Evolutionary conservation across 2,329 filamentous ascomycete genomes (phyloP).

Genomic region (Herpotrichia juniperi): DNA sequence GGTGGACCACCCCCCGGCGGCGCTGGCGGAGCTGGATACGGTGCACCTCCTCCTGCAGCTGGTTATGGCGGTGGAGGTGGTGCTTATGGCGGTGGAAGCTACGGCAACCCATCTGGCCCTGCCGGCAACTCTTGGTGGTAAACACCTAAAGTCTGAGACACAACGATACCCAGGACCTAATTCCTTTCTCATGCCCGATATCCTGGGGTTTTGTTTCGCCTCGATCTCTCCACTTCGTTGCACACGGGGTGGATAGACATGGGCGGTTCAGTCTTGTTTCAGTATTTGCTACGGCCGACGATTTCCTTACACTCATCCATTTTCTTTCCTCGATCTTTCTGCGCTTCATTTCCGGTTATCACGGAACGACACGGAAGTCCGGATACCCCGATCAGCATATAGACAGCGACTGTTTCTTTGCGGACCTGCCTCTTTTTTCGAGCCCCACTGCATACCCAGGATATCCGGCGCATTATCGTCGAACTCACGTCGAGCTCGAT

Average conservation of each 20-base stretch:
- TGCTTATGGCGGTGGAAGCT: slow-evolving; percentile 53
- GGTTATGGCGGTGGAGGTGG: slow-evolving; percentile 41
- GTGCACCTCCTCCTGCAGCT: slow-evolving; percentile 34
- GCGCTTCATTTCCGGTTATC: slow-evolving; percentile 41
- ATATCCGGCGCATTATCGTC: slow-evolving; percentile 41
- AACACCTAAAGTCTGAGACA: slow-evolving; percentile 30
- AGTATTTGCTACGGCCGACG: background rate
- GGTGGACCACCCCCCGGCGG: slow-evolving; percentile 68
- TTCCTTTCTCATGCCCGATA: slow-evolving; percentile 23
- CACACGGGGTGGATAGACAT: background rate
- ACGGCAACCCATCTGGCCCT: slow-evolving; percentile 71
- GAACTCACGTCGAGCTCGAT: slow-evolving; percentile 44
- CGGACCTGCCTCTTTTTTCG: slow-evolving; percentile 48
- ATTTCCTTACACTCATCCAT: background rate
- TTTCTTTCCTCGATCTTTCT: slow-evolving; percentile 34
- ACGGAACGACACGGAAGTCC: slow-evolving; percentile 46
- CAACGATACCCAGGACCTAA: slow-evolving; percentile 34
- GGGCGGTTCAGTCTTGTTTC: background rate
- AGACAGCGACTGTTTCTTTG: slow-evolving; percentile 57
- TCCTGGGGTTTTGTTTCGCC: slow-evolving; percentile 5
- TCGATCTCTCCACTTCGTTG: slow-evolving; percentile 1
- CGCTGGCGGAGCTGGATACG: slow-evolving; percentile 47
- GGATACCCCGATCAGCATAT: slow-evolving; percentile 58
- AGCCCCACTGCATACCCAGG: slow-evolving; percentile 46
- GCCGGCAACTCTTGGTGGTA: slow-evolving; percentile 74